Evolutionary conservation across 1,139 yeast species (phyloP).

Genomic region (Pichia sp.): DNA sequence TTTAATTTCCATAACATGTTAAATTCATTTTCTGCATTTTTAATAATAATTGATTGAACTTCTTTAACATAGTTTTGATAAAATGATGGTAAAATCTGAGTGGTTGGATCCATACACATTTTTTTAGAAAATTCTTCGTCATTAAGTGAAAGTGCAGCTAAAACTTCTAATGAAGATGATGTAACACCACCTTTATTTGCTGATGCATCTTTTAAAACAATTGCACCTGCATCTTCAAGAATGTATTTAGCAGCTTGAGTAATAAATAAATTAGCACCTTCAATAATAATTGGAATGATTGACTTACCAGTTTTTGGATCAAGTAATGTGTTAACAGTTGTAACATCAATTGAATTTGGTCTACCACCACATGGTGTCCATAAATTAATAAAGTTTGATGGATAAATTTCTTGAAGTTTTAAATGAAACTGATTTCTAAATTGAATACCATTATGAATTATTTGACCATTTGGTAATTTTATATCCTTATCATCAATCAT

Average conservation of each 20-base stretch:
- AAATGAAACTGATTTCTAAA: constrained; percentile 91
- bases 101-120: constrained; percentile 62
- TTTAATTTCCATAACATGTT: constrained; percentile 81
- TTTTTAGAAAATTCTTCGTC: constrained; percentile 71
- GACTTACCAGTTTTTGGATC: constrained; percentile 73
- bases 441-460: constrained; percentile 78
- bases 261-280: constrained; percentile 94
- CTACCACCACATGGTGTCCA: constrained; percentile 99
- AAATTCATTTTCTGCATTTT: constrained; percentile 80
- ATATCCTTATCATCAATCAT: constrained; percentile 82
- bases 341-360: constrained; percentile 91
- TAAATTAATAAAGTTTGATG: constrained; percentile 57
- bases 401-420: constrained; percentile 58
- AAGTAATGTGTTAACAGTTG: constrained; percentile 68
- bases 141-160: constrained; percentile 88
- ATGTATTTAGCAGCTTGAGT: constrained; percentile 89
- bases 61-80: constrained; percentile 77
- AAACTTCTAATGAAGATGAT: constrained; percentile 89
- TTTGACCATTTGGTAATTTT: constrained; percentile 64
- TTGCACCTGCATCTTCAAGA: constrained; percentile 79
- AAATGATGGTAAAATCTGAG: constrained; percentile 59
- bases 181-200: constrained; percentile 99
- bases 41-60: constrained; percentile 69
- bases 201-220: constrained; percentile 91
- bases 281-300: constrained; percentile 82